phyloP scores from a whole-genome alignment of 768 basidiomycete species.

The Amanita fuliginea region DNA sequence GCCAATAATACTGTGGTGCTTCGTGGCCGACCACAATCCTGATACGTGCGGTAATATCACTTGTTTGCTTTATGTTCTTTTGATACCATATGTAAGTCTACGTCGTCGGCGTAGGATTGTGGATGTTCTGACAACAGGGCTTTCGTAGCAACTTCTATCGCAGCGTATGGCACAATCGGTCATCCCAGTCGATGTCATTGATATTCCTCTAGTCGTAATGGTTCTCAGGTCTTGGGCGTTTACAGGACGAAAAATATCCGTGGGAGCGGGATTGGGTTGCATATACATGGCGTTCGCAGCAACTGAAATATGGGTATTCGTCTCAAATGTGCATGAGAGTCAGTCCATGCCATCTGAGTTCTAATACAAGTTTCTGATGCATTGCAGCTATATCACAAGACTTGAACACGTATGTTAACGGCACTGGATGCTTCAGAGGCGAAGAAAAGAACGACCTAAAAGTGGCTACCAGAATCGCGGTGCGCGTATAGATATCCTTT shows the following conservation, averaged over 20 bases:
- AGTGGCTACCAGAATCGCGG: constrained; percentile 4
- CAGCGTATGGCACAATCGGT: not conserved
- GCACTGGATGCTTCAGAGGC: constrained; percentile 7
- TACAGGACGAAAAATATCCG: constrained; percentile 11
- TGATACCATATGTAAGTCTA: constrained; percentile 14
- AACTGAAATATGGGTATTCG: constrained; percentile 15
- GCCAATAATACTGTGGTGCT: constrained; percentile 16
- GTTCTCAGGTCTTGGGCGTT: constrained; percentile 17
- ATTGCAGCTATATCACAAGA: not conserved
- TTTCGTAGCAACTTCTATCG: not conserved
- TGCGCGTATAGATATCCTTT: not conserved
- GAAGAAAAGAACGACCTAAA: not conserved
- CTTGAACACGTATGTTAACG: constrained; percentile 1
- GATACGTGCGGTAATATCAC: constrained; percentile 12
- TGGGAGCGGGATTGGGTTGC: constrained; percentile 8
- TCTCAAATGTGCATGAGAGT: constrained; percentile 10
- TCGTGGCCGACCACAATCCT: constrained; percentile 12
- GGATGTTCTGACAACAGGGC: not conserved
- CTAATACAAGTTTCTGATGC: not conserved
- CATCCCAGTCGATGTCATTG: constrained; percentile 9
- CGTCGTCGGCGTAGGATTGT: not conserved
- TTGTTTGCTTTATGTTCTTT: constrained; percentile 12
- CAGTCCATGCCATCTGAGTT: not conserved
- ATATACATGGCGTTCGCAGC: constrained; percentile 11
- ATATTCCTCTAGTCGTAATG: constrained; percentile 14